These are phyloP conservation scores for Ambispora gerdemannii DNA, from an alignment of 192 early-diverging fungal genomes.

Conservation along the genomic window DNA sequence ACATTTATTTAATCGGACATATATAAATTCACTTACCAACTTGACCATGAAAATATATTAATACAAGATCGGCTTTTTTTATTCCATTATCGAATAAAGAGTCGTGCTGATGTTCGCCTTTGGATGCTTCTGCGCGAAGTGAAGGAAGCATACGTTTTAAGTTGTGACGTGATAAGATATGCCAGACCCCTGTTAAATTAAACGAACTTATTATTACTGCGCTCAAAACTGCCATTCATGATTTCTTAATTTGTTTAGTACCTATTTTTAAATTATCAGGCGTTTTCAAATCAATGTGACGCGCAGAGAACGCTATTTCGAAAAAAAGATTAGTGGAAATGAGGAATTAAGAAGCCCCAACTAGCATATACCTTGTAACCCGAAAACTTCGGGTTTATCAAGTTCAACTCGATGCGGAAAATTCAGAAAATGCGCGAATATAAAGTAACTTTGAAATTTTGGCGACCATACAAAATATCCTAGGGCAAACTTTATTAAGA, in stretches of 20 bases:
- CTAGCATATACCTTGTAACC: neutral
- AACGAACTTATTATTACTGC: constrained; percentile 28
- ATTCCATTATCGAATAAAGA: constrained; percentile 32
- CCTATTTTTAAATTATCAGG: constrained; percentile 33
- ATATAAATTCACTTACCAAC: too few relatives aligned
- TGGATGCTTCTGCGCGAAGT: neutral
- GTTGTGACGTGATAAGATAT: neutral
- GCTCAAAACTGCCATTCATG: neutral
- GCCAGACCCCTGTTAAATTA: neutral
- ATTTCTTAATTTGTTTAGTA: constrained; percentile 35
- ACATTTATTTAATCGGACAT: too few relatives aligned
- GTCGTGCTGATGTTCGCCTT: neutral
- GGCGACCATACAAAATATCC: neutral
- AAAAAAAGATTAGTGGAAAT: neutral
- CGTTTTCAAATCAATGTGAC: constrained; percentile 33
- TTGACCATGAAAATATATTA: constrained; percentile 42
- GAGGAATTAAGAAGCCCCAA: neutral
- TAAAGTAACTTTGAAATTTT: neutral
- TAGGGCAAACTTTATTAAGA: too few relatives aligned
- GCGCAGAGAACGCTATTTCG: constrained; percentile 34
- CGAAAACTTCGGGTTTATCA: neutral
- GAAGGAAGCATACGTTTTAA: neutral
- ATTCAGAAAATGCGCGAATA: neutral
- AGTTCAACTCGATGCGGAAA: neutral
- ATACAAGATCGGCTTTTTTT: constrained; percentile 25